phyloP scores from a whole-genome alignment of 2,329 filamentous ascomycete genomes.

The Fusarium lyarnte region DNA sequence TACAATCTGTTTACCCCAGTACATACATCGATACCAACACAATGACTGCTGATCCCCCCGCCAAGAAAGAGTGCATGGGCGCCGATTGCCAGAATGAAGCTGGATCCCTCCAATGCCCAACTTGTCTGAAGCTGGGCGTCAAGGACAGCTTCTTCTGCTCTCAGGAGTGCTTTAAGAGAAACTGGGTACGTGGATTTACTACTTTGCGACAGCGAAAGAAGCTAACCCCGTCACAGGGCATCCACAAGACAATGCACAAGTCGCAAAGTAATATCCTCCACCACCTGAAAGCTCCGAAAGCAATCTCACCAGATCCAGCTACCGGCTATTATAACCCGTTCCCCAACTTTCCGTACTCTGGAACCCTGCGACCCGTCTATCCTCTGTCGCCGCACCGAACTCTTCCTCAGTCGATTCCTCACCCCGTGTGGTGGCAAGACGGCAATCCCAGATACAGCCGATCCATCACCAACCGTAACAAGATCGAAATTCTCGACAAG shows the following conservation, averaged over 20 bases:
- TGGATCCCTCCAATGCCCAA: slow-evolving; percentile 89
- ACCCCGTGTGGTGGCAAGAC: slow-evolving; percentile 88
- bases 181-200: slow-evolving; percentile 76
- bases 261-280: slow-evolving; percentile 78
- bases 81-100: slow-evolving; percentile 88
- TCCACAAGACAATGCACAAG: slow-evolving; percentile 80
- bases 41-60: slow-evolving; percentile 61
- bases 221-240: slow-evolving; percentile 61
- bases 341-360: slow-evolving; percentile 85
- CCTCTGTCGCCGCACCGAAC: slow-evolving; percentile 77
- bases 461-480: slow-evolving; percentile 75
- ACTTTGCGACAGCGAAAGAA: slow-evolving; percentile 22
- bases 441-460: slow-evolving; percentile 75
- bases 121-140: slow-evolving; percentile 87
- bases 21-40: slow-evolving; percentile 32
- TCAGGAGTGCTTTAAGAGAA: slow-evolving; percentile 98
- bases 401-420: slow-evolving; percentile 81
- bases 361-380: slow-evolving; percentile 85
- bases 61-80: slow-evolving; percentile 79
- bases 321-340: slow-evolving; percentile 93
- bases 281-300: slow-evolving; percentile 78
- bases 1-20: not conserved
- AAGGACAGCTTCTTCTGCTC: slow-evolving; percentile 97
- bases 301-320: slow-evolving; percentile 90
- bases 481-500: slow-evolving; percentile 83